Evolutionary conservation across 805 yeast species (phyloP).

Genomic region (Zygoascus bituminiphila): DNA sequence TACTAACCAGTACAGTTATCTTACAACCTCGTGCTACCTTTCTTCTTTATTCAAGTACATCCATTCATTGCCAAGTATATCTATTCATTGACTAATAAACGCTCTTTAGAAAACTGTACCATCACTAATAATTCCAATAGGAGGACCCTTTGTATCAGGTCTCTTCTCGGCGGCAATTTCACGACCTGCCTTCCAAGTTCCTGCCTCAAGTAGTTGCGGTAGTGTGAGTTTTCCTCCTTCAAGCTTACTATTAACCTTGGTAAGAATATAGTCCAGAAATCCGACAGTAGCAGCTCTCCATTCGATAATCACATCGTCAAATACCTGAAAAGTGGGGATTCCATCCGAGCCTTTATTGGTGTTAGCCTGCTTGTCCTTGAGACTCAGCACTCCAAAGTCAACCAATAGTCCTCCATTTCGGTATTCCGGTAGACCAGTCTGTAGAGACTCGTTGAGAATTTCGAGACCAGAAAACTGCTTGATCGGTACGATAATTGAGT

Average conservation of each 20-base stretch:
- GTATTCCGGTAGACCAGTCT: conserved; percentile 54
- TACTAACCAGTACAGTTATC: too few relatives aligned
- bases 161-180: conserved; percentile 47
- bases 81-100: background rate
- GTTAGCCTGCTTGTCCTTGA: conserved; percentile 36
- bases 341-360: conserved; percentile 17
- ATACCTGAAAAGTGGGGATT: conserved; percentile 45
- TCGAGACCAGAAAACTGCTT: conserved; percentile 34
- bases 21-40: background rate
- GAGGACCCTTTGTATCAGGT: conserved; percentile 48
- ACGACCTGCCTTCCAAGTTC: conserved; percentile 61
- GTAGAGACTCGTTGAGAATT: conserved; percentile 34
- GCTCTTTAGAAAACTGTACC: conserved; percentile 50
- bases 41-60: background rate
- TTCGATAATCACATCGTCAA: conserved; percentile 54
- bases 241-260: conserved; percentile 42
- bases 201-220: conserved; percentile 60
- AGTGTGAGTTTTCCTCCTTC: conserved; percentile 29
- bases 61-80: background rate
- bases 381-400: conserved; percentile 43
- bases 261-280: conserved; percentile 44
- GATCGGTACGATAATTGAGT: conserved; percentile 49
- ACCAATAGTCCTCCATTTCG: conserved; percentile 59
- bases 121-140: conserved; percentile 52
- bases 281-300: conserved; percentile 60